These are phyloP conservation scores for Cucumis hystrix DNA, from an alignment of 306 rosid genomes.

Conservation along the genomic window DNA sequence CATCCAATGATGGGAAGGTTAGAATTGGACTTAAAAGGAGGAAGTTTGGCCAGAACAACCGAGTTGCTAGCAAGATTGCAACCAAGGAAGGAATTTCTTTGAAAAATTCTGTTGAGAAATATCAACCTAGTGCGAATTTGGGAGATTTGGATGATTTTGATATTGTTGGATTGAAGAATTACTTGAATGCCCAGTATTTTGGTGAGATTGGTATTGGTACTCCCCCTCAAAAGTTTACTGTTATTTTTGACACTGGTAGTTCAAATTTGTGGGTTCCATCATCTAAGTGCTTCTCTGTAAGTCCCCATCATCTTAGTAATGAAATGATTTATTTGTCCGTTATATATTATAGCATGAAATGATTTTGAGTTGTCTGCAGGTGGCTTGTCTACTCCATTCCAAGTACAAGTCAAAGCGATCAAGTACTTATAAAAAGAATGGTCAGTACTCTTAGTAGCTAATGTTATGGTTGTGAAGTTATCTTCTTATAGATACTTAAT, in stretches of 20 bases:
- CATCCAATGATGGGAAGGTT: slow-evolving; percentile 30
- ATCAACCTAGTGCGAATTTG: slow-evolving; percentile 10
- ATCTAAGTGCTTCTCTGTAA: slow-evolving; percentile 71
- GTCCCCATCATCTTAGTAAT: slow-evolving; percentile 2
- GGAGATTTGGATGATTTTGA: slow-evolving; percentile 29
- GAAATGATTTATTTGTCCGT: not conserved
- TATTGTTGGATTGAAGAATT: slow-evolving; percentile 60
- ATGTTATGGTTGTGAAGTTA: not conserved
- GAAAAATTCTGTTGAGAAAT: slow-evolving; percentile 14
- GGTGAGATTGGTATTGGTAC: slow-evolving; percentile 85
- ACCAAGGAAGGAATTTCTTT: slow-evolving; percentile 24
- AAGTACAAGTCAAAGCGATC: slow-evolving; percentile 37
- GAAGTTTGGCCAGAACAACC: slow-evolving; percentile 29
- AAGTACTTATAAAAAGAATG: slow-evolving; percentile 37
- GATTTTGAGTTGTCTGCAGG: slow-evolving; percentile 13
- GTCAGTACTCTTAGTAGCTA: slow-evolving; percentile 10
- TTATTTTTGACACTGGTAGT: slow-evolving; percentile 82
- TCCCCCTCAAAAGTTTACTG: slow-evolving; percentile 70
- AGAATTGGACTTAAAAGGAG: slow-evolving; percentile 41
- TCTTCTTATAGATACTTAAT: not conserved
- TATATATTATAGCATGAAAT: not conserved
- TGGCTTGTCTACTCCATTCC: slow-evolving; percentile 42
- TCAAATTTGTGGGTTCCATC: slow-evolving; percentile 89
- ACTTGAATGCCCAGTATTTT: slow-evolving; percentile 83
- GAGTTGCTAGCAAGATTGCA: slow-evolving; percentile 31